Conservation (phyloP, 345 rosid species). For the Eucalyptus lansdowneana region DNA sequence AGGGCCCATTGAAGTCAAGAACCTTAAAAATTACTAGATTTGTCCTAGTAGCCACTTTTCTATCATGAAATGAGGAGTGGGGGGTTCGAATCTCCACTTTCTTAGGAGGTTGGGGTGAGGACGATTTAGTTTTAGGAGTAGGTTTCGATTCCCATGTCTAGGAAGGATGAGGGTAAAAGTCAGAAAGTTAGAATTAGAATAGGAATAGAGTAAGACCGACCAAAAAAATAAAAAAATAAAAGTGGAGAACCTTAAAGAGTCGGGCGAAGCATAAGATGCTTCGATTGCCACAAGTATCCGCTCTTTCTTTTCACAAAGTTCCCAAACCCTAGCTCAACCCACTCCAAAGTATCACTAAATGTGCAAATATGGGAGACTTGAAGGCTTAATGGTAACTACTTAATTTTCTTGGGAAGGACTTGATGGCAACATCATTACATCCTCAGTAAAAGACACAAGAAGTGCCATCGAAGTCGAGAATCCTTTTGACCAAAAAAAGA, state of each 20-base stretch:
- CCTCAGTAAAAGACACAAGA: background rate
- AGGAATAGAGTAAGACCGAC: accelerated
- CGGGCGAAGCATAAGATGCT: accelerated
- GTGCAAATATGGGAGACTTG: background rate
- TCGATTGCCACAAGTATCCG: background rate
- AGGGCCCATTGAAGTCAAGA: background rate
- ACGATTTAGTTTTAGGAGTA: accelerated
- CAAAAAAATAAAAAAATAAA: no score
- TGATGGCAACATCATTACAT: background rate
- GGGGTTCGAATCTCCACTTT: accelerated
- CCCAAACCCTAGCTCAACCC: background rate
- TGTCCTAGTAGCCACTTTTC: no score
- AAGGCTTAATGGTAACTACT: background rate
- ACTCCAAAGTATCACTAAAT: background rate
- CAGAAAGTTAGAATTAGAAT: accelerated
- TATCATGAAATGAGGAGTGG: accelerated
- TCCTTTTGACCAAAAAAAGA: no score
- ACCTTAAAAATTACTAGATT: no score
- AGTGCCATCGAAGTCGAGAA: background rate
- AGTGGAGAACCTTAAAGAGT: no score
- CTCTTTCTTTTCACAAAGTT: background rate
- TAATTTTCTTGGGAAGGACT: background rate
- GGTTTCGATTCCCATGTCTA: accelerated
- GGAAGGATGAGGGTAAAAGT: no score
- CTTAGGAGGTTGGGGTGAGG: accelerated